Conservation (phyloP, 352 stramenopile species). For the Phytophthora boehmeriae region DNA sequence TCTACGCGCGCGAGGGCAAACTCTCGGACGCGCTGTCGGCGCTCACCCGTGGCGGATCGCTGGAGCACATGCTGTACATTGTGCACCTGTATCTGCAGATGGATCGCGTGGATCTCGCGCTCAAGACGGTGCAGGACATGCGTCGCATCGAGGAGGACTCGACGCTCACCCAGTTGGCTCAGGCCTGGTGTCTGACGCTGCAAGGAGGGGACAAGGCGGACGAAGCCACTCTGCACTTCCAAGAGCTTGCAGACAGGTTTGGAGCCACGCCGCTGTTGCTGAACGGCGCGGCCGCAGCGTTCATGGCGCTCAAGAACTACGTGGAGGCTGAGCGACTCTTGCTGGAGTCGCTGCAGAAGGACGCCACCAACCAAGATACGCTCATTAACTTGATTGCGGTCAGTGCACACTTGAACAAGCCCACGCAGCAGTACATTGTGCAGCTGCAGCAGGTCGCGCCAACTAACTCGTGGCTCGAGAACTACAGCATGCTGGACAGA, state of each 20-base stretch:
- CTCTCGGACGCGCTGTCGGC: slow-evolving; percentile 94
- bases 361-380: slow-evolving; percentile 90
- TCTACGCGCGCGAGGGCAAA: slow-evolving; percentile 93
- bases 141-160: slow-evolving; percentile 95
- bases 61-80: slow-evolving; percentile 94
- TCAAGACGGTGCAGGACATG: slow-evolving; percentile 90
- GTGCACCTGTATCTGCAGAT: slow-evolving; percentile 92
- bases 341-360: slow-evolving; percentile 87
- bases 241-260: slow-evolving; percentile 95
- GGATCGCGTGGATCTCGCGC: slow-evolving; percentile 93
- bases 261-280: slow-evolving; percentile 91
- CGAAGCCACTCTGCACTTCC: slow-evolving; percentile 93
- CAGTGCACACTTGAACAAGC: slow-evolving; percentile 91
- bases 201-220: slow-evolving; percentile 83
- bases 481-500: slow-evolving; percentile 68
- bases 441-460: slow-evolving; percentile 84
- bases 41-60: slow-evolving; percentile 88
- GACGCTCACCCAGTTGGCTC: slow-evolving; percentile 94
- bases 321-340: slow-evolving; percentile 90
- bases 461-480: slow-evolving; percentile 71
- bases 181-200: slow-evolving; percentile 88
- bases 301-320: slow-evolving; percentile 93
- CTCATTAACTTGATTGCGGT: slow-evolving; percentile 94
- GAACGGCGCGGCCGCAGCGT: slow-evolving; percentile 91
- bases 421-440: slow-evolving; percentile 72